These are phyloP conservation scores for Beauveria scarabaeidicola DNA, from an alignment of 2,329 filamentous ascomycete species.

Conservation along the genomic window DNA sequence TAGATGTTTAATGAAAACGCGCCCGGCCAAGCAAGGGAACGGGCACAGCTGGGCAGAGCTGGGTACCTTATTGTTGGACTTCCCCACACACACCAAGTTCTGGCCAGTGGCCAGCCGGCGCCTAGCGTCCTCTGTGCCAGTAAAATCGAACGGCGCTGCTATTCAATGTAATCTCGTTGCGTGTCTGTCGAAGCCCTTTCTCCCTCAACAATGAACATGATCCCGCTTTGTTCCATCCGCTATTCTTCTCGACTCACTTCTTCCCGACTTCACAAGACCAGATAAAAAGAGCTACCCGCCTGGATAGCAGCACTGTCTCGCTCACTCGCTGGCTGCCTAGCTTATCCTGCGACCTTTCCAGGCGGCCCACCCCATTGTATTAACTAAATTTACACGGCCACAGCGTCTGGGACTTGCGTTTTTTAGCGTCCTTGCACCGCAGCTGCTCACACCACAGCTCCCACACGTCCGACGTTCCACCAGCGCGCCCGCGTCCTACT, in stretches of 20 bases:
- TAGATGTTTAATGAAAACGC: neutral
- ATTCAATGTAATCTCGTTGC: slow-evolving; percentile 3
- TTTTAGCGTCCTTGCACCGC: neutral
- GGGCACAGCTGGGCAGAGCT: neutral
- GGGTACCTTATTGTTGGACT: neutral
- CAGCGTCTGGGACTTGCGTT: neutral
- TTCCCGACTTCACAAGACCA: no score
- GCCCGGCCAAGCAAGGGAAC: neutral
- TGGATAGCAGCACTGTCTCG: no score
- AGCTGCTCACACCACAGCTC: neutral
- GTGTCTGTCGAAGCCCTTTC: neutral
- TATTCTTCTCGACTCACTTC: neutral
- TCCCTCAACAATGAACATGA: neutral
- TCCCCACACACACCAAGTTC: neutral
- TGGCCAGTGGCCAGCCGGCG: no score
- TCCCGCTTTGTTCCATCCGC: neutral
- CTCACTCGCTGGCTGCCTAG: neutral
- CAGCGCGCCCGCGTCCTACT: neutral
- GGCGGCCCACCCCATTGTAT: slow-evolving; percentile 1
- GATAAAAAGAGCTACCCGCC: no score
- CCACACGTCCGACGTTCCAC: neutral
- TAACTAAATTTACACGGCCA: neutral
- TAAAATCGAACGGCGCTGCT: no score
- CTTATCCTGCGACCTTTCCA: neutral
- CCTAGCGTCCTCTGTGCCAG: no score